These are phyloP conservation scores for Rutstroemia sydowiana DNA, from an alignment of 2,329 filamentous ascomycete species.

Conservation along the genomic window DNA sequence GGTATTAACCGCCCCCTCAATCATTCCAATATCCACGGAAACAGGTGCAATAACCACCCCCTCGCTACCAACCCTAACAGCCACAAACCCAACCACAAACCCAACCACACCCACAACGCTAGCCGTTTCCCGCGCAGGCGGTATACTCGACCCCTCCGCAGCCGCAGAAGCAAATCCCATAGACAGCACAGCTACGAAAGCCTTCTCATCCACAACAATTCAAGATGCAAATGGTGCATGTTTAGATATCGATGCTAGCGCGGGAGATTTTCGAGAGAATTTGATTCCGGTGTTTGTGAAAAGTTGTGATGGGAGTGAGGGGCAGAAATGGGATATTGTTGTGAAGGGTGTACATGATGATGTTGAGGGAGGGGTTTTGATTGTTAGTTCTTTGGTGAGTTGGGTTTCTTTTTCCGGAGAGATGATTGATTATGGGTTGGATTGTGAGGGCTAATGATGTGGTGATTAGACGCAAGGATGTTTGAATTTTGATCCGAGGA, in stretches of 20 bases:
- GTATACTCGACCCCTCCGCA: slow-evolving; percentile 4
- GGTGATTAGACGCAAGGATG: slow-evolving; percentile 45
- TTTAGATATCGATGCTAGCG: slow-evolving; percentile 37
- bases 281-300: slow-evolving; percentile 37
- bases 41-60: neutral
- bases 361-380: no score
- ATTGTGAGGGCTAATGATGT: slow-evolving; percentile 44
- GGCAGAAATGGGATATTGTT: slow-evolving; percentile 38
- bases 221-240: slow-evolving; percentile 37
- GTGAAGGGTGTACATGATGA: no score
- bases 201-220: slow-evolving; percentile 35
- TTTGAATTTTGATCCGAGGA: slow-evolving; percentile 49
- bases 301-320: slow-evolving; percentile 35
- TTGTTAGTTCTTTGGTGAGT: no score
- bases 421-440: no score
- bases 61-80: neutral
- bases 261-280: slow-evolving; percentile 40
- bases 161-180: slow-evolving; percentile 36
- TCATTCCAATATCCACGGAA: neutral
- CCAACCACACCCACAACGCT: neutral
- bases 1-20: neutral
- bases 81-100: neutral
- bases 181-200: slow-evolving; percentile 36
- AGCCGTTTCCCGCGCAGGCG: slow-evolving; percentile 3
- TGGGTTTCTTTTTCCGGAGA: no score